Percentiles rank a stretch among this genome's conserved stretches.
Conservation (phyloP, 331 rosid genomes). For the Acacia concinna region DNA sequence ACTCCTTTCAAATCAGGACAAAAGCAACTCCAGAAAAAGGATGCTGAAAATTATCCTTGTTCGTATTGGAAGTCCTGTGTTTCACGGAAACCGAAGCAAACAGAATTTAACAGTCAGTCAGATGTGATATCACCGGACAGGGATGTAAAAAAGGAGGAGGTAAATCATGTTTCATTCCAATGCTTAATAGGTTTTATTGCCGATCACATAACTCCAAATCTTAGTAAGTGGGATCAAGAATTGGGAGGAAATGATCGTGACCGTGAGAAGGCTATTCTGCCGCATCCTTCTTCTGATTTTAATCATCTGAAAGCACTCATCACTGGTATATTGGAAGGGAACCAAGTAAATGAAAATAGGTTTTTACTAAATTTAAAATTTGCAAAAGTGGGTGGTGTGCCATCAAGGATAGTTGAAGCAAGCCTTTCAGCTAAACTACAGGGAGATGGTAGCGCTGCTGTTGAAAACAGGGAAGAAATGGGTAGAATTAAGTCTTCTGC, state of each 20-base stretch:
- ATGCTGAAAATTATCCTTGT: constrained; percentile 49
- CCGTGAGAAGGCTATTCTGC: constrained; percentile 38
- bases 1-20: constrained; percentile 67
- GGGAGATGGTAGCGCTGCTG: constrained; percentile 45
- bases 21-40: constrained; percentile 59
- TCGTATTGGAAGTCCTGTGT: constrained; percentile 36
- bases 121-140: constrained; percentile 31
- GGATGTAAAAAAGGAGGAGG: constrained; percentile 45
- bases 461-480: constrained; percentile 53
- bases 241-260: constrained; percentile 28
- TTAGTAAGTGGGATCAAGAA: constrained; percentile 49
- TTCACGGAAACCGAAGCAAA: constrained; percentile 52
- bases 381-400: constrained; percentile 93
- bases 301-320: constrained; percentile 59
- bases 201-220: constrained; percentile 57
- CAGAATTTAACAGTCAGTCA: constrained; percentile 46
- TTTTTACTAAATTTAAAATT: constrained; percentile 76
- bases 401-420: constrained; percentile 62
- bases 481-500: constrained; percentile 32
- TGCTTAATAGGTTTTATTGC: constrained; percentile 69
- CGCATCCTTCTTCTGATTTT: constrained; percentile 36
- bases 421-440: constrained; percentile 54
- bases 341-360: constrained; percentile 59
- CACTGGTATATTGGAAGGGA: constrained; percentile 59
- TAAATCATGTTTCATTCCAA: constrained; percentile 55